Base-by-base conservation (phyloP, 768 basidiomycete genomes). In the Lentinula aciculospora region DNA sequence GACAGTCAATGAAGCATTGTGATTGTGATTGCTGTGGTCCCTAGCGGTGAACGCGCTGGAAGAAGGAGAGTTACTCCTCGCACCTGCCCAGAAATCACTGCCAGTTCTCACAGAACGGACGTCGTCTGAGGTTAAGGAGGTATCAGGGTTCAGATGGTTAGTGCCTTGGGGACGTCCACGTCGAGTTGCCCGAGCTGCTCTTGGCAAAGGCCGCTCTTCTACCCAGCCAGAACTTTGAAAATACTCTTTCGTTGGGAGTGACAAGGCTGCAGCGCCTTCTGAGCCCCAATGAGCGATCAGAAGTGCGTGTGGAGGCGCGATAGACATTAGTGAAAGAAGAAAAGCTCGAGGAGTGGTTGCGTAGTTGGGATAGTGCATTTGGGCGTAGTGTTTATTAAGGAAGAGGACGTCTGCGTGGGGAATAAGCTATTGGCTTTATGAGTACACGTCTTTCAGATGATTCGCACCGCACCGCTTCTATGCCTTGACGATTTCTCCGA, bases 221-320 rank as follows among this genome's bases (percentile, higher is more conserved):
- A 86, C 81, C 89, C 91, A 93, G 1, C 86, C 85, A 0, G 89
- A 90, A 62, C 85, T 85, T 62, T 94, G 92, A 67, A 92, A 89
- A 69, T 93, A 94, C 63, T 94, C 92, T 62, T 81, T 81, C 0
- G 91, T 92, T 0, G 91, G 92, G 6, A 93, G 70, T 15, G 88
- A 90, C 55, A 93, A 78, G 3, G 89, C 84, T 0, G 91, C 92
- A 1, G 87, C 88, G 10, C 91, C 91, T 48, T 89, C 87, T 23
- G 77, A 74, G 5, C 90, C 90, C 81, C 91, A 92, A 64, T 92
- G 76, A 2, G 86, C 89, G 25, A 94, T 80, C n/a, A 93, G 83
- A 0, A 94, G 75, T 0, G 90, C 85, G 64, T 93, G 91, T 0
- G 85, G 77, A 2, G 89, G 78, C 0, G 83, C 89, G 32, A 81